Percentiles rank a stretch among this genome's conserved stretches.
Evolutionary conservation across 2,329 filamentous ascomycete species (phyloP).

Genomic region (Reticulascus tulasneorum): DNA sequence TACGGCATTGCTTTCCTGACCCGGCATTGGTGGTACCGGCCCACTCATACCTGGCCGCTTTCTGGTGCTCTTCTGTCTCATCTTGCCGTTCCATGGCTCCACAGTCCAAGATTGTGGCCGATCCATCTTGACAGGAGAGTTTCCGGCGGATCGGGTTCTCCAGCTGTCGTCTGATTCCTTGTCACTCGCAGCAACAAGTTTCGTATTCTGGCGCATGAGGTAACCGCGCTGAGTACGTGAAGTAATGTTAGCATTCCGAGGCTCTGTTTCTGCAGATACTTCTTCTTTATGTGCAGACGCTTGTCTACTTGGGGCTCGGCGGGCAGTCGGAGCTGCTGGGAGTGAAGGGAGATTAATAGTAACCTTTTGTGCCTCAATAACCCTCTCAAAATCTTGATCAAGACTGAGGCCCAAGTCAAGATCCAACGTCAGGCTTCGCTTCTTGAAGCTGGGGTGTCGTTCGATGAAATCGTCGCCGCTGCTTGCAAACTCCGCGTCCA

Average conservation of each 20-base stretch:
- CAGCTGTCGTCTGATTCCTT: conserved; percentile 56
- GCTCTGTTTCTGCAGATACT: conserved; percentile 10
- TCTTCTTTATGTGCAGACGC: conserved; percentile 28
- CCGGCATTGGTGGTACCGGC: conserved; percentile 76
- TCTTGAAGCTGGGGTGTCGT: conserved; percentile 71
- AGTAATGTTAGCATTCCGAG: conserved; percentile 58
- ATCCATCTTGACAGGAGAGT: conserved; percentile 68
- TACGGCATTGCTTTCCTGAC: conserved; percentile 76
- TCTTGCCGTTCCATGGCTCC: conserved; percentile 90
- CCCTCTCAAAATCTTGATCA: conserved; percentile 88
- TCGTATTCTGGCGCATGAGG: conserved; percentile 97
- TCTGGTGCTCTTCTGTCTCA: conserved; percentile 63
- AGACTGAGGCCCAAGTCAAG: conserved; percentile 82
- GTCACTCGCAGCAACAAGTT: conserved; percentile 89
- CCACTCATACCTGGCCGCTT: conserved; percentile 49
- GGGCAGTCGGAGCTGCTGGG: conserved; percentile 19
- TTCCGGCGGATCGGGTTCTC: conserved; percentile 58
- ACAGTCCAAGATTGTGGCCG: conserved; percentile 93
- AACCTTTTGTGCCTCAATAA: conserved; percentile 98
- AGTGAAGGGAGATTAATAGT: conserved; percentile 27
- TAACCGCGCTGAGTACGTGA: conserved; percentile 83
- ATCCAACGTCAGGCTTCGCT: conserved; percentile 76
- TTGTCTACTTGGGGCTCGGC: conserved; percentile 37
- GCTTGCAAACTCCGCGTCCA: conserved; percentile 32
- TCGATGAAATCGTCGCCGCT: conserved; percentile 45